Evolutionary conservation across 116 monocot genomes (phyloP).

Genomic region (Trichopus zeylanicus): DNA sequence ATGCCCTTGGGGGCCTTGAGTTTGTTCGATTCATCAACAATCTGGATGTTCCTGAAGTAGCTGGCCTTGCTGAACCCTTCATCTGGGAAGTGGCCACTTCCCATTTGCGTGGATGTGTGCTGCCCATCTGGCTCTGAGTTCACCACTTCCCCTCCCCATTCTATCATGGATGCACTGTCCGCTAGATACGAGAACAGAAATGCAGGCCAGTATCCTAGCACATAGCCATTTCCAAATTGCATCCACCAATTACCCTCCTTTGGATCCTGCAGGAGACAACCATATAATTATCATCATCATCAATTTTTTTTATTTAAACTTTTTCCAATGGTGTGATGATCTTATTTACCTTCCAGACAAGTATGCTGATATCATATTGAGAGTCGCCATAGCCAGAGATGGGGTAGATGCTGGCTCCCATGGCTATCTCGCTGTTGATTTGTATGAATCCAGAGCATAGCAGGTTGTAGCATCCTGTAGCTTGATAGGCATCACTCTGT

Average conservation of each 20-base stretch:
- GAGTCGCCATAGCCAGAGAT: conserved; percentile 42
- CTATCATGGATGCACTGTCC: conserved; percentile 44
- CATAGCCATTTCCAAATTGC: conserved; percentile 39
- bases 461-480: conserved; percentile 65
- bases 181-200: conserved; percentile 53
- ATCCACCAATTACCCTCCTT: conserved; percentile 74
- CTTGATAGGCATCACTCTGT: conserved; percentile 66
- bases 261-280: conserved; percentile 32
- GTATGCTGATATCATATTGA: conserved; percentile 57
- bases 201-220: conserved; percentile 68
- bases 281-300: too few relatives aligned
- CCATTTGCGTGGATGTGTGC: conserved; percentile 63
- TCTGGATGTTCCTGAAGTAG: conserved; percentile 58
- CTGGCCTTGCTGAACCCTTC: conserved; percentile 55
- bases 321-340: background rate
- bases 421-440: conserved; percentile 49
- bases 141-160: conserved; percentile 65
- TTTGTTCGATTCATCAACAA: conserved; percentile 49
- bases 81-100: conserved; percentile 53
- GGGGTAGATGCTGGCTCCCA: conserved; percentile 59
- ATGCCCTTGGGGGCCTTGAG: conserved; percentile 26
- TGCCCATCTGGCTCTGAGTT: conserved; percentile 39
- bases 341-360: conserved; percentile 70
- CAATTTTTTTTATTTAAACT: too few relatives aligned
- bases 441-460: conserved; percentile 69